Percentiles rank a stretch among this genome's conserved stretches.
Conservation (phyloP, 441 rosid genomes). For the Erysimum cheiri region DNA sequence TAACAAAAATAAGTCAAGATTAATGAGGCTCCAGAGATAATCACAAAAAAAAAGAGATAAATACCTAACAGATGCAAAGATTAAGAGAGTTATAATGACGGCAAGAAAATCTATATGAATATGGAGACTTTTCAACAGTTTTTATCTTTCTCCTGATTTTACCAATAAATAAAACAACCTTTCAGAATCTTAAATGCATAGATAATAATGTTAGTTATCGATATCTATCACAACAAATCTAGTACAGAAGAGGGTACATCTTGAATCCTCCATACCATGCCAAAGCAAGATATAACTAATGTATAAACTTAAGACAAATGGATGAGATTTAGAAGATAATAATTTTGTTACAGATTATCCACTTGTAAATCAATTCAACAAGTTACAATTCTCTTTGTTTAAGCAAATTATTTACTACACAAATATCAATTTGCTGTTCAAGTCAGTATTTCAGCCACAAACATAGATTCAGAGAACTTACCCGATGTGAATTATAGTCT, state of each 20-base stretch:
- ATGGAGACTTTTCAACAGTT: background rate
- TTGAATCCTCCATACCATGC: constrained; percentile 5
- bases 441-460: background rate
- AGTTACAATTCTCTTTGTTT: background rate
- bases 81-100: background rate
- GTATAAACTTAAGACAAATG: constrained; percentile 1
- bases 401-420: background rate
- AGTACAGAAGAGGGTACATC: background rate
- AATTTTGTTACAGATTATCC: background rate
- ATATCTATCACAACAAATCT: constrained; percentile 6
- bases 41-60: background rate
- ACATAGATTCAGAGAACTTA: constrained; percentile 38
- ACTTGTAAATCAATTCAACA: background rate
- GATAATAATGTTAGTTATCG: constrained; percentile 14
- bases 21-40: background rate
- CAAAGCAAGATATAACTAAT: background rate
- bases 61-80: background rate
- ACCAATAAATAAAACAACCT: background rate
- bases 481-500: constrained; percentile 68
- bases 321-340: background rate
- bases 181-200: background rate
- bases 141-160: background rate
- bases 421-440: background rate
- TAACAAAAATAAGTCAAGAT: constrained; percentile 21
- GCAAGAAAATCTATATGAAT: background rate